Conservation (phyloP, 345 rosid species). For the Mercurialis annua region DNA sequence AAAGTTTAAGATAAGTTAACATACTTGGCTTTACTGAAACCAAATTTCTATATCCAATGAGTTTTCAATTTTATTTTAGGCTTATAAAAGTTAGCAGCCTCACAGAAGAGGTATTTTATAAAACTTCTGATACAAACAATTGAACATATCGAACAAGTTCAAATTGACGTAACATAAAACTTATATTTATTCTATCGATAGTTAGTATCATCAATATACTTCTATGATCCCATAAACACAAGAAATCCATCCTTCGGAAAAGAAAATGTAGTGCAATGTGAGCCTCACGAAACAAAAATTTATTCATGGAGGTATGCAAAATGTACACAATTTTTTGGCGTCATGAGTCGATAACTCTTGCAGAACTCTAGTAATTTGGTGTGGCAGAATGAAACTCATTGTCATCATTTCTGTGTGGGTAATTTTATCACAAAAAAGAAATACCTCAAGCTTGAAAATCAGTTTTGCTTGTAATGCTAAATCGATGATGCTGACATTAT, state of each 20-base stretch:
- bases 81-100: too few species aligned
- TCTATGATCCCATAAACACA: background rate
- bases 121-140: too few species aligned
- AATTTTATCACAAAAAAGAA: background rate
- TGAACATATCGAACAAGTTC: too few species aligned
- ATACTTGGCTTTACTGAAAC: too few species aligned
- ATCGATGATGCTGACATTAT: background rate
- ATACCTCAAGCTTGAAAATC: background rate
- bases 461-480: background rate
- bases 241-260: background rate
- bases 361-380: slow-evolving; percentile 1
- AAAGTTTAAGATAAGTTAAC: too few species aligned
- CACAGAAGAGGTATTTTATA: too few species aligned
- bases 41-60: too few species aligned
- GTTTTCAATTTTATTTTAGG: too few species aligned
- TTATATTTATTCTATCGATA: too few species aligned
- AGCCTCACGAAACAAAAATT: slow-evolving; percentile 1
- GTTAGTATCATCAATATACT: background rate
- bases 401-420: background rate
- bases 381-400: background rate
- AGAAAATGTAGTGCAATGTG: background rate
- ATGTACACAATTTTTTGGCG: slow-evolving; percentile 13
- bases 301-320: background rate
- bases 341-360: slow-evolving; percentile 1
- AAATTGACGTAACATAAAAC: too few species aligned